Evolutionary conservation across 2,329 filamentous ascomycete genomes (phyloP).

Genomic region (Talaromyces rugulosus): DNA sequence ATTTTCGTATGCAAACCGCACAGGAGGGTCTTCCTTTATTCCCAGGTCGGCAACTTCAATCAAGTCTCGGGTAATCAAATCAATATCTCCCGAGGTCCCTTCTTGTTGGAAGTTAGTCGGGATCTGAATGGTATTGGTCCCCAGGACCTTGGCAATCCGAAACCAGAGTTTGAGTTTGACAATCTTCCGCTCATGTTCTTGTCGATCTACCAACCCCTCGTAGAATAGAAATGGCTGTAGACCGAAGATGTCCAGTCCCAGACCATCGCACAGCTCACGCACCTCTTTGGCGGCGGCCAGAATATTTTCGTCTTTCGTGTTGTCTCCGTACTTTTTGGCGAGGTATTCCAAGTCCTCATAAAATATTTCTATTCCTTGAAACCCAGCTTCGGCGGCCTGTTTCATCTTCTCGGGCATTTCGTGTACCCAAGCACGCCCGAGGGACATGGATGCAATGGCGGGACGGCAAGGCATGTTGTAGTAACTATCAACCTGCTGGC

Average conservation of each 20-base stretch:
- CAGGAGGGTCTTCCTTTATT: conserved; percentile 47
- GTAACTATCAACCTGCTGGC: not conserved
- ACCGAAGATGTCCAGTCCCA: conserved; percentile 33
- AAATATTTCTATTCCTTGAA: conserved; percentile 71
- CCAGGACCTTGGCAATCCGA: conserved; percentile 54
- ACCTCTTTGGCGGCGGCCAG: conserved; percentile 57
- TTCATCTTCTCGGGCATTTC: conserved; percentile 61
- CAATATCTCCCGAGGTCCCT: conserved; percentile 43
- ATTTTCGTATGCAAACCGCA: conserved; percentile 70
- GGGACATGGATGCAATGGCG: conserved; percentile 69
- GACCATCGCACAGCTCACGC: conserved; percentile 38
- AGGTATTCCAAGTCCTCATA: conserved; percentile 69
- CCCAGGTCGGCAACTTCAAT: conserved; percentile 64
- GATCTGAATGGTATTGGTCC: conserved; percentile 63
- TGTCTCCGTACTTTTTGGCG: conserved; percentile 45
- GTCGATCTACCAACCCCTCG: conserved; percentile 62
- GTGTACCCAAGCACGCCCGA: conserved; percentile 69
- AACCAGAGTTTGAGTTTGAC: conserved; percentile 68
- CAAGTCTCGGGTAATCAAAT: conserved; percentile 59
- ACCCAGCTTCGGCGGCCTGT: conserved; percentile 60
- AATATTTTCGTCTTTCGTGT: conserved; percentile 43
- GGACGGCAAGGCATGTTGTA: conserved; percentile 28
- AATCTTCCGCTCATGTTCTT: conserved; percentile 47
- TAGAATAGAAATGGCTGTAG: conserved; percentile 72
- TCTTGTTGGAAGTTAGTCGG: conserved; percentile 62